Percentiles rank a stretch among this genome's conserved stretches.
These are phyloP conservation scores for Stentor roeselii DNA, from an alignment of 73 alveolate species.

Conservation along the genomic window DNA sequence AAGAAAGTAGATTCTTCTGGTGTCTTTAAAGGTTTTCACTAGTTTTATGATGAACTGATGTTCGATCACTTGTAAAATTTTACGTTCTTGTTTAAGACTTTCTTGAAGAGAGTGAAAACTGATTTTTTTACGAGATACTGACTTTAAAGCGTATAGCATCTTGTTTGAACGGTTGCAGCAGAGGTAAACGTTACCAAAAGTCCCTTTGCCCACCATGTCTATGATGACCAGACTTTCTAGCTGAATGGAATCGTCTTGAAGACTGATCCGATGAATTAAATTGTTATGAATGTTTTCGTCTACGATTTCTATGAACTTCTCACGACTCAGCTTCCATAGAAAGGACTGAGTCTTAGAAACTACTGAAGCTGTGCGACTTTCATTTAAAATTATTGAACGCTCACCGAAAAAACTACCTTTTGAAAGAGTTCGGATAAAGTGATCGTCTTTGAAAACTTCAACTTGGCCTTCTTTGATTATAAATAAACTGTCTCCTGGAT, in stretches of 20 bases:
- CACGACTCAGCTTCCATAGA: neutral
- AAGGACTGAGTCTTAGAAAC: neutral
- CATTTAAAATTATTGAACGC: neutral
- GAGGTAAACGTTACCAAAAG: neutral
- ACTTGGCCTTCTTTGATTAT: neutral
- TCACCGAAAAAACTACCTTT: neutral
- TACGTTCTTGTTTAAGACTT: neutral
- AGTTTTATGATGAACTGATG: neutral
- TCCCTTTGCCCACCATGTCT: neutral
- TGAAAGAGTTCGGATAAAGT: neutral
- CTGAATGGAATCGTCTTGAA: neutral
- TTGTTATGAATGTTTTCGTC: neutral
- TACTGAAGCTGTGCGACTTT: neutral
- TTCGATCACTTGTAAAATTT: neutral
- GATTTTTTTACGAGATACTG: neutral
- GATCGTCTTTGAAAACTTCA: neutral
- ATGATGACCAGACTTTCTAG: neutral
- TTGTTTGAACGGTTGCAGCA: neutral
- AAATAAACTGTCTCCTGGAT: neutral
- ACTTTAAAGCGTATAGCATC: neutral
- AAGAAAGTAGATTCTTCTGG: conserved; percentile 15
- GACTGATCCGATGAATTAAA: neutral
- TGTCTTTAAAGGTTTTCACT: conserved; percentile 12
- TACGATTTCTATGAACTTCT: neutral
- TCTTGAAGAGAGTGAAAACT: neutral